Evolutionary conservation across 306 rosid species (phyloP).

Genomic region (Vicia sativa): DNA sequence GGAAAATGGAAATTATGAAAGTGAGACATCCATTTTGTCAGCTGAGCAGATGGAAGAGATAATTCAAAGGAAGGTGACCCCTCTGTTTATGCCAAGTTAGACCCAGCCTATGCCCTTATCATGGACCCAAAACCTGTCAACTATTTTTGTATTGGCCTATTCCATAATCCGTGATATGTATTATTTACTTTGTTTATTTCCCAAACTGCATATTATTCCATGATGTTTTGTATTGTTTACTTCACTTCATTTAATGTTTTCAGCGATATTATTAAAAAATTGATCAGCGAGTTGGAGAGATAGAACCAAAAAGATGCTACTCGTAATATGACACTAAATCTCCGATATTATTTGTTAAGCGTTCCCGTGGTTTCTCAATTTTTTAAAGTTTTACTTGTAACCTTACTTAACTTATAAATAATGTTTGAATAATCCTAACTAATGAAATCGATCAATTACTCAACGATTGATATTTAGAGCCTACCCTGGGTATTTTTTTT

Average conservation of each 20-base stretch:
- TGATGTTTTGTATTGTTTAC: neutral
- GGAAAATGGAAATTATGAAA: constrained; percentile 59
- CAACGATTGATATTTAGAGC: too few species aligned
- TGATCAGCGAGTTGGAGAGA: too few species aligned
- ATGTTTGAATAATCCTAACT: too few species aligned
- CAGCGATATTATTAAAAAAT: too few species aligned
- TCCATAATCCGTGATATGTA: constrained; percentile 5
- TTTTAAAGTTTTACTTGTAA: too few species aligned
- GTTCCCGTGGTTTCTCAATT: too few species aligned
- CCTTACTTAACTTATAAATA: too few species aligned
- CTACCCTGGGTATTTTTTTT: too few species aligned
- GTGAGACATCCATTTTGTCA: constrained; percentile 56
- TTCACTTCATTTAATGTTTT: constrained; percentile 22
- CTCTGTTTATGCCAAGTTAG: constrained; percentile 58
- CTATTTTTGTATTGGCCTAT: neutral
- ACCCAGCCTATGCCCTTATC: constrained; percentile 6
- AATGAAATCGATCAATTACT: too few species aligned
- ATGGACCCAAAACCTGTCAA: constrained; percentile 1
- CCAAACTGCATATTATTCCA: neutral
- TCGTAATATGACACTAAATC: too few species aligned
- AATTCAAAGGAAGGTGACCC: constrained; percentile 62
- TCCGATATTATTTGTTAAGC: too few species aligned
- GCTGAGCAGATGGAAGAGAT: constrained; percentile 66
- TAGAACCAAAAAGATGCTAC: too few species aligned
- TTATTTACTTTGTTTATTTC: neutral